A percentile compares a stretch with the other conserved stretches of the same genome.
Conservation (phyloP, 495 filamentous ascomycete species). For the Penicillium maclennaniae region DNA sequence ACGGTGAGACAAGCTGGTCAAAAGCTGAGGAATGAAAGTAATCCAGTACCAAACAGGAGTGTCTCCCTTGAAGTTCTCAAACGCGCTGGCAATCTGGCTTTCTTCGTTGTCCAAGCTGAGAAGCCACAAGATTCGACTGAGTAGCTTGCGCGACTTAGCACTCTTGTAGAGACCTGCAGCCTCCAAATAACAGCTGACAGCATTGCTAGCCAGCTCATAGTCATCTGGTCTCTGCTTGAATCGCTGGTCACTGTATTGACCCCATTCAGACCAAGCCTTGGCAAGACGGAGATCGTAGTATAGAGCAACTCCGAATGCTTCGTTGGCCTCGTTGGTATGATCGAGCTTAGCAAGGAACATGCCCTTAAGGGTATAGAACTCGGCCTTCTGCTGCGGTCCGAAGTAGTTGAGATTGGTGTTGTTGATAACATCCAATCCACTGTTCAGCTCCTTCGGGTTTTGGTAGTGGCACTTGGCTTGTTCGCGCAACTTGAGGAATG, state of each 20-base stretch:
- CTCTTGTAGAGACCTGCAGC: conserved; percentile 95
- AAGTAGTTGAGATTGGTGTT: conserved; percentile 99
- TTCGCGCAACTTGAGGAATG: conserved; percentile 93
- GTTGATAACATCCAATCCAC: conserved; percentile 95
- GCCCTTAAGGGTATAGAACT: conserved; percentile 98
- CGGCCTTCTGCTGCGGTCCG: conserved; percentile 89
- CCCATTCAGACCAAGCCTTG: conserved; percentile 99
- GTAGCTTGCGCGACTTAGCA: conserved; percentile 88
- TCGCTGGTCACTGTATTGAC: conserved; percentile 90
- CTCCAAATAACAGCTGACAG: conserved; percentile 93
- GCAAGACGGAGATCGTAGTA: conserved; percentile 92
- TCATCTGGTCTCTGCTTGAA: conserved; percentile 87
- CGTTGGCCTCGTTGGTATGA: conserved; percentile 83
- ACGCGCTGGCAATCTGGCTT: conserved; percentile 72
- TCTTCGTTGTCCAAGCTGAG: conserved; percentile 88
- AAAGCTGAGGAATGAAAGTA: conserved; percentile 93
- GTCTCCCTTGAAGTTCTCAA: conserved; percentile 93
- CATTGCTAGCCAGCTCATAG: conserved; percentile 77
- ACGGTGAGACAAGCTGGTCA: conserved; percentile 81
- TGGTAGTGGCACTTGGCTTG: conserved; percentile 99
- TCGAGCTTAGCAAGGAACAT: conserved; percentile 97
- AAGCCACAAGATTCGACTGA: conserved; percentile 95
- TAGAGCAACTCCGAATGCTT: conserved; percentile 88
- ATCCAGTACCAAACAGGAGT: conserved; percentile 99
- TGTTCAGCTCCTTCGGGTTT: conserved; percentile 83